phyloP scores from a whole-genome alignment of 805 yeast genomes.

The Candida ulmi region DNA sequence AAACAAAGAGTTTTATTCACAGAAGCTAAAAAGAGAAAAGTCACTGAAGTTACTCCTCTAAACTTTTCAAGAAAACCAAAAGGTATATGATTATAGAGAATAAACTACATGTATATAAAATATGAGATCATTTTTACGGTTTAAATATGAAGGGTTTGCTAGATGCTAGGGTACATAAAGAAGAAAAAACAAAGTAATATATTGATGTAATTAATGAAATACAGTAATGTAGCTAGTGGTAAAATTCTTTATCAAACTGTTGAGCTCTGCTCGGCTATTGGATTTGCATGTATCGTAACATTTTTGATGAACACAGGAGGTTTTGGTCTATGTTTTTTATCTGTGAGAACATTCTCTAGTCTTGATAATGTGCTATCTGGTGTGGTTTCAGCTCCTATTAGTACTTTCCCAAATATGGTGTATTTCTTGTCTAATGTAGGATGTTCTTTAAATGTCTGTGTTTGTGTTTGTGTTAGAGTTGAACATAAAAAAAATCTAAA shows the following conservation, averaged over 20 bases:
- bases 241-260: too few relatives aligned
- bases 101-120: neutral
- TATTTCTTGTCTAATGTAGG: conserved; percentile 70
- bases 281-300: conserved; percentile 38
- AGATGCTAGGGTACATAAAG: too few relatives aligned
- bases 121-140: too few relatives aligned
- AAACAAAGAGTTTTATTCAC: conserved; percentile 87
- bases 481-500: neutral
- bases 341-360: conserved; percentile 22
- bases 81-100: conserved; percentile 12
- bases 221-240: too few relatives aligned
- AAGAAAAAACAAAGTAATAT: too few relatives aligned
- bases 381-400: conserved; percentile 40
- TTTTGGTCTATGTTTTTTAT: conserved; percentile 32
- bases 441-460: conserved; percentile 71
- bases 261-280: conserved; percentile 31
- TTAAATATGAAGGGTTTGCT: neutral
- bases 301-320: conserved; percentile 23
- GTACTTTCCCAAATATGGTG: conserved; percentile 72
- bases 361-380: conserved; percentile 24
- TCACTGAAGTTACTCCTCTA: conserved; percentile 36
- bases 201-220: too few relatives aligned
- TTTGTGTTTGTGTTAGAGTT: neutral
- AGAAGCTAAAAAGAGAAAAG: conserved; percentile 83
- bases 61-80: conserved; percentile 39